Evolutionary conservation across 768 basidiomycete species (phyloP).

Genomic region (Xerocomellus intermedius): DNA sequence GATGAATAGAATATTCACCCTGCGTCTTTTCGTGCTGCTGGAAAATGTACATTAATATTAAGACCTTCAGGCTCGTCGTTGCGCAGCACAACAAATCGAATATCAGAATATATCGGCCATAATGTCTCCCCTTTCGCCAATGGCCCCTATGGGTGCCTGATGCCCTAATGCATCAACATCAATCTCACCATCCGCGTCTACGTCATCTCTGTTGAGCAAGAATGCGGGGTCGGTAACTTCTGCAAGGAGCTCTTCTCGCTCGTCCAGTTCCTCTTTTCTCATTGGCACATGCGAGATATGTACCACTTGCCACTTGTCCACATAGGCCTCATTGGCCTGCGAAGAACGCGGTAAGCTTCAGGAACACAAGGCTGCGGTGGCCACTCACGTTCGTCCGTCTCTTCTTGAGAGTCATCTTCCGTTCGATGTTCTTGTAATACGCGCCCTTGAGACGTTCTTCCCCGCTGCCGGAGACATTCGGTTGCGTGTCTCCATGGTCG

Average conservation of each 20-base stretch:
- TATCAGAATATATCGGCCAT: conserved; percentile 36
- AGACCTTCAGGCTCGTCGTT: neutral
- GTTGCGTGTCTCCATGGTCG: conserved; percentile 51
- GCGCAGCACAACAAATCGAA: neutral
- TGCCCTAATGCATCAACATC: conserved; percentile 59
- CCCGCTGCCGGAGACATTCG: conserved; percentile 37
- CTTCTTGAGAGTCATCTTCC: conserved; percentile 86
- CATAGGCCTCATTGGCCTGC: conserved; percentile 68
- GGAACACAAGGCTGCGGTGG: neutral
- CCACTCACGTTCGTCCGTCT: conserved; percentile 70
- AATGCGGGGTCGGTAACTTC: conserved; percentile 71
- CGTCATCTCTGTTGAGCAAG: conserved; percentile 47
- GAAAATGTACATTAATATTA: neutral
- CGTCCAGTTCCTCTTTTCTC: conserved; percentile 71
- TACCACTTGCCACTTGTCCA: conserved; percentile 82
- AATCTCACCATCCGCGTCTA: conserved; percentile 62
- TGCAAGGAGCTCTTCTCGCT: conserved; percentile 74
- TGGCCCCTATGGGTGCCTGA: conserved; percentile 43
- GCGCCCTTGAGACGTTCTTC: conserved; percentile 59
- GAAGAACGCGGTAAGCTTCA: neutral
- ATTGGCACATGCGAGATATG: conserved; percentile 69
- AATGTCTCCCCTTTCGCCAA: conserved; percentile 41
- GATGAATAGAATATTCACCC: neutral
- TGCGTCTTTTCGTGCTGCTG: neutral
- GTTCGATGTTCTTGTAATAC: conserved; percentile 86